Base-by-base conservation (phyloP, 441 rosid species). In the Theobroma grandiflorum region DNA sequence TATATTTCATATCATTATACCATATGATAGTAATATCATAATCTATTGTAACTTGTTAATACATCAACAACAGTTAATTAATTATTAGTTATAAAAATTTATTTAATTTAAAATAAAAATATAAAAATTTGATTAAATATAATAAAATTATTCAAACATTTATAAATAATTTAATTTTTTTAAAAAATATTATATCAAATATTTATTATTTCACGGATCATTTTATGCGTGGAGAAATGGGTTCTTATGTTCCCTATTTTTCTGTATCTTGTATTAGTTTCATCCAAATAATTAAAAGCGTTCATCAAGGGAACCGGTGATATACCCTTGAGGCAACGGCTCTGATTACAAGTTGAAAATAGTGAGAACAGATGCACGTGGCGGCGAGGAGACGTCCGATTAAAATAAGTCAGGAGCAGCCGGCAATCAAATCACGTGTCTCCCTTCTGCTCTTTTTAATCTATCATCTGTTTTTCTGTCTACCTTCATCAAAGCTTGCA, bases 341-440 rank as follows among this genome's bases (percentile, higher is more conserved):
- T 72, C 15, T 33, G 62, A 72, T 72, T 31, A 52, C 11, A 72
- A 72, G 47, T 50, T 18, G 47, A 50, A 49, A 50, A 52, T 52
- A 10, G 72, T 8, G n/a, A 65, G 20, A 52, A 8, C 57, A 15
- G 8, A 15, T 3, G 33, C 14, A 58, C 66, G 66, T 61, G 66
- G 66, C 38, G 7, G 40, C 66, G 40, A 12, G 12, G 38, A 61
- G 40, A 31, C 38, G 18, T 5, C 18, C 20, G 7, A 52, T 52
- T 0, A 52, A 16, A 15, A 52, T 4, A 52, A 52, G 57, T 52
- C 7, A 0, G 20, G 18, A 15, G n/a, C 20, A 35, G 9, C 45
- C n/a, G 69, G 22, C 45, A 64, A 8, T 38, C 45, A 64, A 37
- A 18, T 50, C 31, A 50, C 16, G 61, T 18, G 49, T 38, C 16